Conservation (phyloP, 1,139 yeast species). For the Hemisphaericaspora xylanilytica region DNA sequence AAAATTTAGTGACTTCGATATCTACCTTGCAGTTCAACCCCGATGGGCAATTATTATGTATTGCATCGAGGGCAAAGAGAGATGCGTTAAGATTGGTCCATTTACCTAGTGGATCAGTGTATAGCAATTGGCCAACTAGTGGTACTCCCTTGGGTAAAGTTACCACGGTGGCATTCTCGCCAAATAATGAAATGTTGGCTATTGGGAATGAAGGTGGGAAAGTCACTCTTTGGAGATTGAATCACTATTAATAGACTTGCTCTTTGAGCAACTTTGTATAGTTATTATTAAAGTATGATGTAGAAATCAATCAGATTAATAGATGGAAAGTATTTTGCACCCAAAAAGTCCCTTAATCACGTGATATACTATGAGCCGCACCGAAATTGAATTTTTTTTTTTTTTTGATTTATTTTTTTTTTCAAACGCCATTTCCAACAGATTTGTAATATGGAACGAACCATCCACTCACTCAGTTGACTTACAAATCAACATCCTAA, state of each 20-base stretch:
- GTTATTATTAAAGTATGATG: neutral
- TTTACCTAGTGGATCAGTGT: slow-evolving; percentile 82
- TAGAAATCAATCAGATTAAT: too few relatives aligned
- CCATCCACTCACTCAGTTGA: too few relatives aligned
- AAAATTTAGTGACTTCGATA: slow-evolving; percentile 79
- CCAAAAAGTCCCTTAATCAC: neutral
- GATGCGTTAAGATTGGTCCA: slow-evolving; percentile 89
- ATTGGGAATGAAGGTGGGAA: slow-evolving; percentile 90
- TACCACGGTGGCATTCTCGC: slow-evolving; percentile 77
- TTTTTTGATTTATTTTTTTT: neutral
- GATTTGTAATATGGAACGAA: too few relatives aligned
- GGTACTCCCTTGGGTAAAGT: slow-evolving; percentile 95
- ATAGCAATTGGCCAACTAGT: slow-evolving; percentile 95
- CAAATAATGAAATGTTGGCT: slow-evolving; percentile 78
- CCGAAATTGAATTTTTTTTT: neutral
- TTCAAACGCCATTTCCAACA: neutral
- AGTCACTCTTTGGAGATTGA: slow-evolving; percentile 85
- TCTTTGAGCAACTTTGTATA: slow-evolving; percentile 2
- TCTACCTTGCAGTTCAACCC: slow-evolving; percentile 71
- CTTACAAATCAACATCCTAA: too few relatives aligned
- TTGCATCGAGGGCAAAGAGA: slow-evolving; percentile 81
- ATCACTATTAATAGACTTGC: slow-evolving; percentile 52
- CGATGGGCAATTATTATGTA: slow-evolving; percentile 86
- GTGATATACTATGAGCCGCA: slow-evolving; percentile 1
- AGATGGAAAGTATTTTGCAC: too few relatives aligned